Evolutionary conservation across 164 flowering plant genomes (phyloP).

Genomic region (Cinnamomum micranthum): DNA sequence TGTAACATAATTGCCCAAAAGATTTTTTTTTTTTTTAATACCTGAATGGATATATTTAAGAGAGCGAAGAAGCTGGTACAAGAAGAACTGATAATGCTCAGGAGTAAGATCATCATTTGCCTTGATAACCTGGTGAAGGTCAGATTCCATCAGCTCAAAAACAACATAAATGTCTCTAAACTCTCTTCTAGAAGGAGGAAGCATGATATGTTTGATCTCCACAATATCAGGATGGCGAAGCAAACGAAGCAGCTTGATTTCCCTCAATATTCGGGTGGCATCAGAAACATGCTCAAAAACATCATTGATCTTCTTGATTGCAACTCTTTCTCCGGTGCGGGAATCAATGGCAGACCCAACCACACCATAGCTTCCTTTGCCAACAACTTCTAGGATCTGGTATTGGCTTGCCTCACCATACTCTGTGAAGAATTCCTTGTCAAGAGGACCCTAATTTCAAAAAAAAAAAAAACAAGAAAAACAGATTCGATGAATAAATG

Average conservation of each 20-base stretch:
- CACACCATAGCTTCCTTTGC: slow-evolving; percentile 89
- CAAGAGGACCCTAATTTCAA: slow-evolving; percentile 23
- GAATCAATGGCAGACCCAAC: slow-evolving; percentile 82
- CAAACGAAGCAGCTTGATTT: slow-evolving; percentile 79
- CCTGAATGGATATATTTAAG: slow-evolving; percentile 84
- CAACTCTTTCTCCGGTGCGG: slow-evolving; percentile 84
- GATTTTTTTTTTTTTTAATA: slow-evolving; percentile 7
- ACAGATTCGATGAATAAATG: too few species aligned
- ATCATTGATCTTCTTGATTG: slow-evolving; percentile 77
- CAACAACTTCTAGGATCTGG: slow-evolving; percentile 74
- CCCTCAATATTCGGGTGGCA: slow-evolving; percentile 86
- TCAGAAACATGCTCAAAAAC: slow-evolving; percentile 91
- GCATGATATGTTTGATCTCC: slow-evolving; percentile 82
- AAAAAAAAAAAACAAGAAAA: slow-evolving; percentile 1
- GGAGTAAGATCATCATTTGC: slow-evolving; percentile 82
- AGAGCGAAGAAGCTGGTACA: slow-evolving; percentile 87
- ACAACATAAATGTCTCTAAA: slow-evolving; percentile 87
- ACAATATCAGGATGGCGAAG: slow-evolving; percentile 80
- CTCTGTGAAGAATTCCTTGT: slow-evolving; percentile 80
- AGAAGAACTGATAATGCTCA: slow-evolving; percentile 73
- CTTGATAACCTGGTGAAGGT: slow-evolving; percentile 86
- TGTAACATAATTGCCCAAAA: too few species aligned
- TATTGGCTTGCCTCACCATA: slow-evolving; percentile 84
- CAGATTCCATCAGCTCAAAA: slow-evolving; percentile 93
- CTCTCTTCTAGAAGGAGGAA: slow-evolving; percentile 82